Evolutionary conservation across 768 basidiomycete genomes (phyloP).

Genomic region (Lentinus tigrinus): DNA sequence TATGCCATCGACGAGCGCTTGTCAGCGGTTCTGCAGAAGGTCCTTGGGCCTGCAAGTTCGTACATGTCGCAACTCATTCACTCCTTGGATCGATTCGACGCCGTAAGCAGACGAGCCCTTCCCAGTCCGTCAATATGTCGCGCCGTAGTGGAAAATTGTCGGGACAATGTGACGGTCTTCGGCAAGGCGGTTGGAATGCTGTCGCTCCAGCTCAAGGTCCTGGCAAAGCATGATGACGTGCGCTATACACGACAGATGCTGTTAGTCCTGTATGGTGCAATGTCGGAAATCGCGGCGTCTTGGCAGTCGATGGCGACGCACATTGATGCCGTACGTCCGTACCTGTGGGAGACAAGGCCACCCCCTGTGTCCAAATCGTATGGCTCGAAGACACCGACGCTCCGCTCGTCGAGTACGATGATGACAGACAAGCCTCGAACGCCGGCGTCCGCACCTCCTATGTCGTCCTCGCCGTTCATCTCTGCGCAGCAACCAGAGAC

Average conservation of each 20-base stretch:
- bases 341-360: constrained; percentile 48
- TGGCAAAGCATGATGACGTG: constrained; percentile 73
- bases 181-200: constrained; percentile 87
- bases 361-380: constrained; percentile 32
- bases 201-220: constrained; percentile 74
- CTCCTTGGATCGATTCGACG: constrained; percentile 89
- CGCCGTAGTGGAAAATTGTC: constrained; percentile 76
- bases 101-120: constrained; percentile 61
- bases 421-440: constrained; percentile 17
- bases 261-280: constrained; percentile 84
- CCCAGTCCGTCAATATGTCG: constrained; percentile 76
- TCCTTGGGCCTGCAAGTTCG: constrained; percentile 79
- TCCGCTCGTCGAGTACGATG: neutral
- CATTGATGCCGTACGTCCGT: constrained; percentile 64
- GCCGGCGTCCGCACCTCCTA: constrained; percentile 29
- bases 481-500: constrained; percentile 22
- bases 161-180: constrained; percentile 80
- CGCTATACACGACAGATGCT: constrained; percentile 86
- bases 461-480: constrained; percentile 29
- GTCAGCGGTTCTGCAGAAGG: constrained; percentile 75
- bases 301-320: constrained; percentile 81
- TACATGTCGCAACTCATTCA: constrained; percentile 85
- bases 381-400: constrained; percentile 15
- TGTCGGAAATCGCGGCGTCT: constrained; percentile 81
- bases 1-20: constrained; percentile 83